Evolutionary conservation across 2,329 filamentous ascomycete genomes (phyloP).

Genomic region (Microsporum ferrugineum): DNA sequence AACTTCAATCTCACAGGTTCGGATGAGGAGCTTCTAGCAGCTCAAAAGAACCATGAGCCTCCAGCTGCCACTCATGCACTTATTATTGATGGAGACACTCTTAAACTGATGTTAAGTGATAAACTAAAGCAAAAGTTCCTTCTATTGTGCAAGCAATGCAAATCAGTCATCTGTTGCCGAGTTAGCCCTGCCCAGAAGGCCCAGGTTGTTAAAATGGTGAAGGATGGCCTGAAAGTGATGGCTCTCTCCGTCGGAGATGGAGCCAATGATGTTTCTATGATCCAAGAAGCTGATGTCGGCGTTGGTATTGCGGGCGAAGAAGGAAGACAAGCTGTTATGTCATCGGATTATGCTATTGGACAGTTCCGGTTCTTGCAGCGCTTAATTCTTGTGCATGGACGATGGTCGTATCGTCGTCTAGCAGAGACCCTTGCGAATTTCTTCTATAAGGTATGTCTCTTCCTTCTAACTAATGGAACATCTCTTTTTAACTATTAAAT

Average conservation of each 20-base stretch:
- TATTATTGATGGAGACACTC: slow-evolving; percentile 86
- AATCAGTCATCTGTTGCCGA: slow-evolving; percentile 90
- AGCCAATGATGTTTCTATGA: slow-evolving; percentile 95
- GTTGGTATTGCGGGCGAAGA: slow-evolving; percentile 91
- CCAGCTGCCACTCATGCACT: slow-evolving; percentile 82
- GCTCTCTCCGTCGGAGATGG: slow-evolving; percentile 88
- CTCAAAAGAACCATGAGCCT: slow-evolving; percentile 72
- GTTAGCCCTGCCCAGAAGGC: slow-evolving; percentile 96
- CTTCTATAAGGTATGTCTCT: slow-evolving; percentile 72
- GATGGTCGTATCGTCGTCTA: slow-evolving; percentile 91
- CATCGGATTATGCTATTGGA: slow-evolving; percentile 87
- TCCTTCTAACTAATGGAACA: background rate
- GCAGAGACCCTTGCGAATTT: slow-evolving; percentile 95
- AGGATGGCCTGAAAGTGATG: slow-evolving; percentile 89
- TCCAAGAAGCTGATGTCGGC: slow-evolving; percentile 92
- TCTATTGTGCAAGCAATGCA: slow-evolving; percentile 91
- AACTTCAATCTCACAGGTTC: slow-evolving; percentile 70
- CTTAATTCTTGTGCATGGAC: slow-evolving; percentile 76
- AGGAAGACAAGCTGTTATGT: slow-evolving; percentile 88
- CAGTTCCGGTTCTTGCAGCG: slow-evolving; percentile 84
- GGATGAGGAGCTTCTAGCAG: slow-evolving; percentile 69
- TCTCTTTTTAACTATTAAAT: slow-evolving; percentile 19
- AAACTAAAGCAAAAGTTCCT: slow-evolving; percentile 82
- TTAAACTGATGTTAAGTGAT: slow-evolving; percentile 77
- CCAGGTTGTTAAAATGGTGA: slow-evolving; percentile 91